phyloP scores from a whole-genome alignment of 352 stramenopile species.

The Globisporangium radiosum region DNA sequence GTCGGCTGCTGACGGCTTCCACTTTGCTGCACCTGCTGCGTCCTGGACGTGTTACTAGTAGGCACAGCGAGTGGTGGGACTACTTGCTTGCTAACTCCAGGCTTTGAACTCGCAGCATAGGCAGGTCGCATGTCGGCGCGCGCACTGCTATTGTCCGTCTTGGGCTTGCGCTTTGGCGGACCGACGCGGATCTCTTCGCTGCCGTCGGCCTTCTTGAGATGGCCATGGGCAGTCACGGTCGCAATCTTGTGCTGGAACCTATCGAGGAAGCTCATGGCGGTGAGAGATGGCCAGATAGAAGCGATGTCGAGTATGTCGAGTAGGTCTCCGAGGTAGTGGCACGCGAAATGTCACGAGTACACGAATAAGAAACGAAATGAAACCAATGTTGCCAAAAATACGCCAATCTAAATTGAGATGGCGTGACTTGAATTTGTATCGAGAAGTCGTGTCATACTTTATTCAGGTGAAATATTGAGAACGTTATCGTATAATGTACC shows the following conservation, averaged over 20 bases:
- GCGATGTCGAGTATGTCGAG: no score
- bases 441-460: no score
- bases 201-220: slow-evolving; percentile 71
- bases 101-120: no score
- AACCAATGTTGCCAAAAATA: no score
- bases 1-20: slow-evolving; percentile 9
- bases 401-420: no score
- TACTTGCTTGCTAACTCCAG: background rate
- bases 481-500: no score
- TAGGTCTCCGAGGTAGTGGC: no score
- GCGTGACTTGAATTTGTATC: no score
- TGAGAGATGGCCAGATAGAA: no score
- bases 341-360: no score
- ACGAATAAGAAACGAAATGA: no score
- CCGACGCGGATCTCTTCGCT: slow-evolving; percentile 79
- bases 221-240: slow-evolving; percentile 71
- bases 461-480: no score
- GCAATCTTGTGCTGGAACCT: slow-evolving; percentile 81
- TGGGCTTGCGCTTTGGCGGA: slow-evolving; percentile 42
- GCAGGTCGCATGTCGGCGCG: slow-evolving; percentile 7
- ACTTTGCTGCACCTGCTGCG: slow-evolving; percentile 2
- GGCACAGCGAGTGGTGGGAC: slow-evolving; percentile 7
- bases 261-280: slow-evolving; percentile 72
- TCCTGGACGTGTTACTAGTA: background rate
- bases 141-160: background rate